phyloP scores from a whole-genome alignment of 23 red algal species.

The Pyropia yezoensis region DNA sequence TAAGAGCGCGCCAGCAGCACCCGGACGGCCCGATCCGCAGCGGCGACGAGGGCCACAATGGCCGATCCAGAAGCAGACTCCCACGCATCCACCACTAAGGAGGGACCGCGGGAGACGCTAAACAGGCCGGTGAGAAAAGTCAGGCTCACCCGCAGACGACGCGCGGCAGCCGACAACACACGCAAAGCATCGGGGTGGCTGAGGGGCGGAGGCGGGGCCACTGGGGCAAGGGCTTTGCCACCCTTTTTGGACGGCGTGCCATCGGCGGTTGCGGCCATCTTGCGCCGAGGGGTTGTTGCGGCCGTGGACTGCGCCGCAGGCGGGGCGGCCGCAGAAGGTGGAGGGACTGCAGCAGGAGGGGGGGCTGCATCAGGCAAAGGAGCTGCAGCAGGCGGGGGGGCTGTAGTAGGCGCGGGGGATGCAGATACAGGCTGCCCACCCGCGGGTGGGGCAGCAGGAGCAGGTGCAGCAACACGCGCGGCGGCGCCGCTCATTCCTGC shows the following conservation, averaged over 20 bases:
- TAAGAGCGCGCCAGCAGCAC: constrained; percentile 40
- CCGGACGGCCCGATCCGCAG: constrained; percentile 49
- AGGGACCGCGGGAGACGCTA: constrained; percentile 10
- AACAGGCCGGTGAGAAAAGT: constrained; percentile 20
- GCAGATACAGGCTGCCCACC: too few species aligned
- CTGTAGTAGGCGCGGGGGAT: background rate
- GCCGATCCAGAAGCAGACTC: constrained; percentile 18
- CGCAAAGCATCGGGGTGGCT: background rate
- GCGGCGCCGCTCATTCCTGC: too few species aligned
- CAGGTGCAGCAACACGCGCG: too few species aligned
- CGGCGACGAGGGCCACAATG: constrained; percentile 37
- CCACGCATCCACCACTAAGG: constrained; percentile 7
- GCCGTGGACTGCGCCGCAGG: constrained; percentile 9
- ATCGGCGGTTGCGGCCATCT: background rate
- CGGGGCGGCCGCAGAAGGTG: background rate
- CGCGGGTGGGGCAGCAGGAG: too few species aligned
- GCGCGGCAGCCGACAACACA: constrained; percentile 4
- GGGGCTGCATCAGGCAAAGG: background rate
- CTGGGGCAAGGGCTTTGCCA: background rate
- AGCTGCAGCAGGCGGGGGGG: background rate
- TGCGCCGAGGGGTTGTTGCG: background rate
- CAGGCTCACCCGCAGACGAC: constrained; percentile 33
- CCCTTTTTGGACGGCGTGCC: background rate
- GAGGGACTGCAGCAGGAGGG: background rate
- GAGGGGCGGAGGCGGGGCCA: background rate